These are phyloP conservation scores for Penicillium arizonense DNA, from an alignment of 495 filamentous ascomycete genomes.

Conservation along the genomic window DNA sequence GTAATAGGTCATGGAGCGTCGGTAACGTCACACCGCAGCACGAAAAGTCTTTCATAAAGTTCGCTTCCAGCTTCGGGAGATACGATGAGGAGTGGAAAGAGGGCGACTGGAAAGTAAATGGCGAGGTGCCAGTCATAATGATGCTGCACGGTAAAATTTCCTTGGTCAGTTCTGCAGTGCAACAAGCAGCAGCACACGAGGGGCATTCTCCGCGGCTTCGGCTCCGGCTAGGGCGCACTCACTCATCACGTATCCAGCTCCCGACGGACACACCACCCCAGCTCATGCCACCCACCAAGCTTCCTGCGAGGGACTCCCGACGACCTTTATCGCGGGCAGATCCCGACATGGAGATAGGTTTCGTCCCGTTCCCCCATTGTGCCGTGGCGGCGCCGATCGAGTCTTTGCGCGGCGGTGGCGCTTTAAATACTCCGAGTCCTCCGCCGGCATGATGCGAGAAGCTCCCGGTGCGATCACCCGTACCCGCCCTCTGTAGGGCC, in stretches of 20 bases:
- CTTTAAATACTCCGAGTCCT: constrained; percentile 59
- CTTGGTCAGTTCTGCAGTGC: constrained; percentile 30
- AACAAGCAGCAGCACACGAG: constrained; percentile 15
- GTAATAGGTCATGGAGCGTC: constrained; percentile 88
- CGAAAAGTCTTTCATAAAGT: constrained; percentile 92
- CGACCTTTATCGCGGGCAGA: constrained; percentile 72
- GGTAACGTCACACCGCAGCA: constrained; percentile 88
- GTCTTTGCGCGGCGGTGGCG: constrained; percentile 60
- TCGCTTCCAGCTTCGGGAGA: constrained; percentile 93
- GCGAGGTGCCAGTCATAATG: constrained; percentile 94
- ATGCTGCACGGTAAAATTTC: constrained; percentile 57
- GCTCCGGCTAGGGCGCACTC: constrained; percentile 47
- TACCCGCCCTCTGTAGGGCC: constrained; percentile 51
- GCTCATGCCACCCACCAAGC: constrained; percentile 90
- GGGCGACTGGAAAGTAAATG: constrained; percentile 84
- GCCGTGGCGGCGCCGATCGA: constrained; percentile 59
- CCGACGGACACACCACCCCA: constrained; percentile 96
- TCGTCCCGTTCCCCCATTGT: constrained; percentile 70
- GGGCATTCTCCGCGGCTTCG: neutral
- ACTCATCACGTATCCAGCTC: constrained; percentile 98
- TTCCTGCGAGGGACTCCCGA: constrained; percentile 82
- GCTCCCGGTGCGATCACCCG: constrained; percentile 40
- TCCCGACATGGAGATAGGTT: constrained; percentile 80
- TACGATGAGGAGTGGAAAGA: constrained; percentile 98
- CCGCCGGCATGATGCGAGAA: constrained; percentile 42